Evolutionary conservation across 2,329 filamentous ascomycete genomes (phyloP).

Genomic region (Geosmithia putterillii): DNA sequence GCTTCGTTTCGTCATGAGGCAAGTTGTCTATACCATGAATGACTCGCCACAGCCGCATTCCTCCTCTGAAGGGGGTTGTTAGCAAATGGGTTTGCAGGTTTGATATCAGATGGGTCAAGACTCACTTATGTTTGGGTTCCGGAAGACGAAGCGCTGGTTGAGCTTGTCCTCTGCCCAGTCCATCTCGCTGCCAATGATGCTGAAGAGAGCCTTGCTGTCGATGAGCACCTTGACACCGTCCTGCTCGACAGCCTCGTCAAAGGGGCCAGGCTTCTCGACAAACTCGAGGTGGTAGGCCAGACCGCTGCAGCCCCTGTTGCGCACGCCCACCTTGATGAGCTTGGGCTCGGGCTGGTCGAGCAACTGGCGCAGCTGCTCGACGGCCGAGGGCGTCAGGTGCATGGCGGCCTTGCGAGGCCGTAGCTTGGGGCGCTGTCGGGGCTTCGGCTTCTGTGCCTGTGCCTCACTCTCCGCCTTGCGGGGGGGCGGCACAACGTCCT

Average conservation of each 20-base stretch:
- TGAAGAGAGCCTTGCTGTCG: constrained; percentile 93
- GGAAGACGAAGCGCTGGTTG: constrained; percentile 84
- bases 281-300: constrained; percentile 90
- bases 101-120: constrained; percentile 11
- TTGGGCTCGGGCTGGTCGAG: constrained; percentile 81
- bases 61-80: constrained; percentile 51
- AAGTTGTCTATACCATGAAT: constrained; percentile 58
- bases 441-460: constrained; percentile 53
- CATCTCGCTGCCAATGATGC: constrained; percentile 98
- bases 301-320: constrained; percentile 87
- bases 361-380: constrained; percentile 64
- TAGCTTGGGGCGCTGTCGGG: constrained; percentile 20
- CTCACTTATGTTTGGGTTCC: constrained; percentile 97
- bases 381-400: constrained; percentile 67
- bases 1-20: neutral
- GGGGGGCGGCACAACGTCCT: constrained; percentile 10
- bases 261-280: constrained; percentile 76
- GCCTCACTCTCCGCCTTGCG: constrained; percentile 40
- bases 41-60: constrained; percentile 94
- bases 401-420: constrained; percentile 80
- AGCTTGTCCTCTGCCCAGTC: constrained; percentile 97
- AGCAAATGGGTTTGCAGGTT: neutral
- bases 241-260: constrained; percentile 90
- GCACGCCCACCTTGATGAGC: constrained; percentile 87
- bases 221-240: constrained; percentile 93